Base-by-base conservation (phyloP, 805 yeast species). In the Candida nemodendra region DNA sequence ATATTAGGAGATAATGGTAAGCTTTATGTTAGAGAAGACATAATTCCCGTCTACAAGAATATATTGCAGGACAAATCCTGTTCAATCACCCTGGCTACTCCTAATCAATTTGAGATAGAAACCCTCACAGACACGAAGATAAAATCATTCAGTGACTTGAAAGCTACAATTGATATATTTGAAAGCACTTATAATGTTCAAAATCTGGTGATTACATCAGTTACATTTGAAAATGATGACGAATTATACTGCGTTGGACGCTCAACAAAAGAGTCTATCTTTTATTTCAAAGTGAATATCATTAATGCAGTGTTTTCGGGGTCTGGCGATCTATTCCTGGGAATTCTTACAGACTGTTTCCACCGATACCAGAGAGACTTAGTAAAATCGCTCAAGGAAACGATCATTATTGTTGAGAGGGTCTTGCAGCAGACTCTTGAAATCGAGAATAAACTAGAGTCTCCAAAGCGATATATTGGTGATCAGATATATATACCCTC, bases 1-100 rank as follows among this genome's bases (percentile, higher is more conserved):
- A 93, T 91, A 1, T 64, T 91, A 57, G 98, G 98, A 9, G 98
- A 91, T 56, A 82, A 87, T 50, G 96, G 96, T 1, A 72, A 68
- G 40, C 61, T 89, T 3, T 91, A 91, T 57, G 96, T 91, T 1
- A 71, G 72, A 41, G 72, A 71, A 37, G 71, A 65, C 9, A 70
- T 81, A 18, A 65, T 82, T 0, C 76, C 76, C 0, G 58, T 71
- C 2, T 82, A 81, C 53, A 65, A 67, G 47, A 44, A 65, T 9
- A 61, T 81, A n/a, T 55, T 83, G 24, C 37, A 40, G 9, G 54
- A 62, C 4, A 74, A 73, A 2, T 30, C 25, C 3, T 27, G 37
- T 13, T 40, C 48, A 15, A 71, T 84, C 1, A 66, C 68, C 28
- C 50, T 82, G 25, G 72, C 76, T 2, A 79, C 89, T 0, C 91